Evolutionary conservation across 2,329 filamentous ascomycete genomes (phyloP).

Genomic region (Colletotrichum simmondsii): DNA sequence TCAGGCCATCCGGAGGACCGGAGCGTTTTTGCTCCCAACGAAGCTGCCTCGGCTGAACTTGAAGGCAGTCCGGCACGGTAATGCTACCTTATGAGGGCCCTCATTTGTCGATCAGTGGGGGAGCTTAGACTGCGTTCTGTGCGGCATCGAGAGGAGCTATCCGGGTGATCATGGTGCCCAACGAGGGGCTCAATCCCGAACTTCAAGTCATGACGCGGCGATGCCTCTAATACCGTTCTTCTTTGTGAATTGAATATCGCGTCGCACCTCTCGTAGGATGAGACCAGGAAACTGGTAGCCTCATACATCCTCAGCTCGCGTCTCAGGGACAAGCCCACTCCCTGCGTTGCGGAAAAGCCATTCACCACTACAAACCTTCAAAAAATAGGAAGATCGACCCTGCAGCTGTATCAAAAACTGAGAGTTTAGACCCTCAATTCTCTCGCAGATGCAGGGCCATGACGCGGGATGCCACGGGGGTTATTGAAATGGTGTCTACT

Average conservation of each 20-base stretch:
- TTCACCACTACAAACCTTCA: too few species aligned
- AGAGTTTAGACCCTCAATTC: neutral
- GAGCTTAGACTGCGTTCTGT: neutral
- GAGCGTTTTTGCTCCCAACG: neutral
- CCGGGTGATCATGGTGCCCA: neutral
- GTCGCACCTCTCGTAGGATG: too few species aligned
- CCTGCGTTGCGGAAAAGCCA: neutral
- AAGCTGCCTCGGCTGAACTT: neutral
- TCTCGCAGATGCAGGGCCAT: neutral
- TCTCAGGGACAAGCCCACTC: too few species aligned
- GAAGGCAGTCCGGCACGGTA: neutral
- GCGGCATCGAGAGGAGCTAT: neutral
- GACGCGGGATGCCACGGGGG: neutral
- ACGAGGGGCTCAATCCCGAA: neutral
- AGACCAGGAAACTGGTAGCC: too few species aligned
- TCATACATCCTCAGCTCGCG: too few species aligned
- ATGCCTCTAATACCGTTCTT: too few species aligned
- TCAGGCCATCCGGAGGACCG: neutral
- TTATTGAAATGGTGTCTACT: neutral
- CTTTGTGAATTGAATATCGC: too few species aligned
- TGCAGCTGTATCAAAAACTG: neutral
- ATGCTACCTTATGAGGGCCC: neutral
- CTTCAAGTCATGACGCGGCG: neutral
- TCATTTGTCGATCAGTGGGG: neutral
- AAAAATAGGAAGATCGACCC: neutral